A percentile compares a stretch with the other conserved stretches of the same genome.
phyloP scores from a whole-genome alignment of 768 basidiomycete species.

The Xanthoconium purpureum region DNA sequence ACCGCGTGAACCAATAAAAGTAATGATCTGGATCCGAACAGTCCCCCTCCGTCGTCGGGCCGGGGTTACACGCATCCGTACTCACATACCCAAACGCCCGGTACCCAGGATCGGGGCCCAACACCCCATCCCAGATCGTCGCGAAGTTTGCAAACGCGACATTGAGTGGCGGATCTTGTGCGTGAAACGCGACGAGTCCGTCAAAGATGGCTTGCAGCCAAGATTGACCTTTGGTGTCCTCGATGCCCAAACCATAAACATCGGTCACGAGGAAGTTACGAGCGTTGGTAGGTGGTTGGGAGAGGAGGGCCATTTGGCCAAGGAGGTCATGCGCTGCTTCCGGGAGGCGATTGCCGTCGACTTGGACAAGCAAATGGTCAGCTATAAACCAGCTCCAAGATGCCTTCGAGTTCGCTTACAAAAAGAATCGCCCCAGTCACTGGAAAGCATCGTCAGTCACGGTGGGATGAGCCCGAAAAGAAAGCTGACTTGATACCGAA shows the following conservation, averaged over 20 bases:
- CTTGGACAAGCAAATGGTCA: slow-evolving; percentile 17
- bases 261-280: slow-evolving; percentile 49
- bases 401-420: slow-evolving; percentile 23
- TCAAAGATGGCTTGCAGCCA: slow-evolving; percentile 46
- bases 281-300: slow-evolving; percentile 48
- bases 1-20: slow-evolving; percentile 55
- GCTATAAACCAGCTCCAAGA: neutral
- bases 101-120: slow-evolving; percentile 43
- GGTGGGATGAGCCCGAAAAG: neutral
- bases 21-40: slow-evolving; percentile 46
- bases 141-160: slow-evolving; percentile 47
- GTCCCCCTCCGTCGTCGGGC: slow-evolving; percentile 31
- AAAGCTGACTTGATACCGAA: slow-evolving; percentile 51
- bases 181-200: slow-evolving; percentile 38
- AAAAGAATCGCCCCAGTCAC: slow-evolving; percentile 44
- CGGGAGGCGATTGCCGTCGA: slow-evolving; percentile 45
- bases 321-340: slow-evolving; percentile 44
- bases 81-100: slow-evolving; percentile 48
- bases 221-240: slow-evolving; percentile 41
- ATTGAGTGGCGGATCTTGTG: slow-evolving; percentile 30
- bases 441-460: slow-evolving; percentile 17
- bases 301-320: slow-evolving; percentile 43
- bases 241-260: slow-evolving; percentile 47
- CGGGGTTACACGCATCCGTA: slow-evolving; percentile 35
- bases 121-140: slow-evolving; percentile 49